Base-by-base conservation (phyloP, 169 alveolate genomes). In the Plasmodium inui region DNA sequence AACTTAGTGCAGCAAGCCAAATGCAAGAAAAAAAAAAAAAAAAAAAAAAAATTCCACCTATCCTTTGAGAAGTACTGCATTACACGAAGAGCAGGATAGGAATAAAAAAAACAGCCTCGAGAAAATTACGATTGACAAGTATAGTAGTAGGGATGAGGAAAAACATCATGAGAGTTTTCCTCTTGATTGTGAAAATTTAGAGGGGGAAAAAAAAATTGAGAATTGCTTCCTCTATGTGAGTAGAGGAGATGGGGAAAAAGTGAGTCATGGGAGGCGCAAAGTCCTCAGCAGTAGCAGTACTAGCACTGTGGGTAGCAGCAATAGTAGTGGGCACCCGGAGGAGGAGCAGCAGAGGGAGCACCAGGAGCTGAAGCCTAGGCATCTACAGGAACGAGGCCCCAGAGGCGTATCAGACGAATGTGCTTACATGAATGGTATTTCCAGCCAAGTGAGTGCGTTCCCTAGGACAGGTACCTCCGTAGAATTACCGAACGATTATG, bases 21-120 rank as follows among this genome's bases (percentile, higher is more conserved):
- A 0, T 67, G 76, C 1, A 67, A 7, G 37, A 1, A 1, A 22
- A 6, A 22, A 9, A 67, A 67, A 67, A 67, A 67, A 67, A 67
- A 67, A 67, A 67, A 67, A 67, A 67, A 67, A 67, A 67, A 67
- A 67, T 67, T 67, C 41, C 37, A 67, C 76, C 30, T 67, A 67
- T 28, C 76, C 76, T 5, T 67, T 67, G 76, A 9, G 76, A 37
- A n/a, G 37, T 0, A 67, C 37, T 26, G 3, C n/a, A 67, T 67
- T 28, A 67, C 76, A 26, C 37, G 76, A 67, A n/a, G 41, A 41
- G 76, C 30, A 28, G n/a, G 19, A 67, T 28, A 67, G 37, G 19
- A 67, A 67, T 19, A 67, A 28, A 67, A 19, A 67, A 67, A 67
- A 67, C 0, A 67, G 30, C 37, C 41, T 1, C n/a, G 1, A 67